Evolutionary conservation across 306 rosid species (phyloP).

Genomic region (Neltuma alba): DNA sequence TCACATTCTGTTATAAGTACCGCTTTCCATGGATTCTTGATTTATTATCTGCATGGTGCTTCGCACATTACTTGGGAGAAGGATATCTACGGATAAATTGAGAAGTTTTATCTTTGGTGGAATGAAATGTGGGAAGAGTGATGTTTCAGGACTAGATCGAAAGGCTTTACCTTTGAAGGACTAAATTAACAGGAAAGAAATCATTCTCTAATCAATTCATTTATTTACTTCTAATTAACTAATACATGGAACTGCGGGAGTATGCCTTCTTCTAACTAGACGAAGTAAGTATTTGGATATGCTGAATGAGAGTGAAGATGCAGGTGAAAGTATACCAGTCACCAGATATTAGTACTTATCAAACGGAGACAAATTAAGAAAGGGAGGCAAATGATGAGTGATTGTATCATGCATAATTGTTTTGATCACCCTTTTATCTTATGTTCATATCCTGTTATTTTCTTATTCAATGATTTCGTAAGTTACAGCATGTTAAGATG

Average conservation of each 20-base stretch:
- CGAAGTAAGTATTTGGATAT: background rate
- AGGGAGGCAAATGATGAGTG: background rate
- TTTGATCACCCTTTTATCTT: background rate
- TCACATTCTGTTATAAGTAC: background rate
- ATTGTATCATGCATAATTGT: background rate
- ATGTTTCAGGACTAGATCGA: no score
- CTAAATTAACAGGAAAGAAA: no score
- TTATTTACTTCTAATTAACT: no score
- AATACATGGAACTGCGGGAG: background rate
- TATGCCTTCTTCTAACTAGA: background rate
- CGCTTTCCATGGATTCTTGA: background rate
- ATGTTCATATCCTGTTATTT: background rate
- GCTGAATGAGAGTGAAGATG: background rate
- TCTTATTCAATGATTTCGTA: background rate
- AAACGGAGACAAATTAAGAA: constrained; percentile 9
- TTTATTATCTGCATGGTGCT: background rate
- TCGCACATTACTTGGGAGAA: background rate
- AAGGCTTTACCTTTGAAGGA: no score
- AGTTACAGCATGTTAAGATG: background rate
- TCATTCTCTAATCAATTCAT: no score
- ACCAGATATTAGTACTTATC: background rate
- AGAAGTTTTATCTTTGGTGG: no score
- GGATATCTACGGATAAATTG: no score
- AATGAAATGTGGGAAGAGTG: no score
- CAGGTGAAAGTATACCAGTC: background rate